A percentile compares a stretch with the other conserved stretches of the same genome.
Conservation (phyloP, 106 monocot genomes). For the Allium cepa region DNA sequence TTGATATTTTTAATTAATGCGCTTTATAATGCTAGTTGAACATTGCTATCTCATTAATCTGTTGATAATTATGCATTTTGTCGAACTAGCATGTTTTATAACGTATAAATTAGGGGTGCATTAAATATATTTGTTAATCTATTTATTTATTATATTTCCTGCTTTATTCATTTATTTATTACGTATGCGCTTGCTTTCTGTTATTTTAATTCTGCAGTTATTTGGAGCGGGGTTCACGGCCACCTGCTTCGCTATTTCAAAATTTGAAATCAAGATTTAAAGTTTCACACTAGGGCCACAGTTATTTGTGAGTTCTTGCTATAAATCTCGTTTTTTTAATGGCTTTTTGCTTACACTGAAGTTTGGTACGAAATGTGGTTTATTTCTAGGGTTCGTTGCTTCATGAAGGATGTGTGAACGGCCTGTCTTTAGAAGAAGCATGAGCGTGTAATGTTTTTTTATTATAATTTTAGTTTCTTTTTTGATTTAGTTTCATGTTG, state of each 20-base stretch:
- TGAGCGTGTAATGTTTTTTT: slow-evolving; percentile 2
- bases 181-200: background rate
- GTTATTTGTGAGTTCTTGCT: background rate
- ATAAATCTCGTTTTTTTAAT: background rate
- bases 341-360: background rate
- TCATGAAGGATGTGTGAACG: slow-evolving; percentile 1
- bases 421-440: background rate
- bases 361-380: background rate
- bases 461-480: background rate
- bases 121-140: too few relatives aligned
- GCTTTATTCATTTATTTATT: too few relatives aligned
- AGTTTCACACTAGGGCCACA: background rate
- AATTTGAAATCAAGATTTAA: slow-evolving; percentile 2
- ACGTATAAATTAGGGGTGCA: too few relatives aligned
- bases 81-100: too few relatives aligned
- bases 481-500: background rate
- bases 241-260: slow-evolving; percentile 3
- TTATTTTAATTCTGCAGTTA: background rate
- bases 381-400: slow-evolving; percentile 1
- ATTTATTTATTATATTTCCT: too few relatives aligned
- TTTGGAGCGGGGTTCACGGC: slow-evolving; percentile 10
- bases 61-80: too few relatives aligned
- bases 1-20: too few relatives aligned
- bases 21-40: too few relatives aligned
- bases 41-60: too few relatives aligned